Base-by-base conservation (phyloP, 345 rosid genomes). In the Brassica carinata region DNA sequence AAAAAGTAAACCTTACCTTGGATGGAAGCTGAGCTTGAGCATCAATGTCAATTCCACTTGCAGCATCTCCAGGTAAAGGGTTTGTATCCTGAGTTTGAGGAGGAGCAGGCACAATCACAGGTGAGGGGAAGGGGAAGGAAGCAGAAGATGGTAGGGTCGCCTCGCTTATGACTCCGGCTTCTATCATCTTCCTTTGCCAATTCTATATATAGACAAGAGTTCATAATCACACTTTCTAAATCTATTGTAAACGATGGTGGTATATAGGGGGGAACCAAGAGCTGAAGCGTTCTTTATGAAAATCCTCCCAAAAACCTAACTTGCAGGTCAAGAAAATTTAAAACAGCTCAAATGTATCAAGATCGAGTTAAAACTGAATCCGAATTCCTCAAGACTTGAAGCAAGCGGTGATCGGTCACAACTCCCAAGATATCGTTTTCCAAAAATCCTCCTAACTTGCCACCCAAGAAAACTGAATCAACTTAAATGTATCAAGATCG, bases 151-250 rank as follows among this genome's bases (percentile, higher is more conserved):
- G 15, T 9, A 33, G 58, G 0, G 19, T 23, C 4, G 65, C 34
- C 7, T n/a, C 26, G 29, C 5, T 57, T 27, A 79, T 40, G 63
- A 73, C 8, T 58, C 78, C 82, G 0, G 73, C 82, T 43, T 73
- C 18, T 40, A 30, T 30, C 77, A 79, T 66, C 78, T 73, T 79
- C 64, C 7, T 59, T 67, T 7, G 29, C 78, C 78, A 79, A n/a
- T 0, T 58, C 77, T 79, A 30, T 58, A 72, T 79, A 30, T 58
- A 72, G 2, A 36, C 17, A 57, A 1, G 18, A 55, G 0, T 8
- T 64, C 27, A 4, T 65, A 15, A 63, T 69, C 64, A 62, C 38
- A 36, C 40, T 36, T 7, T 7, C 2, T 8, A 36, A 36, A 36
- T 36, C 45, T 2, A 38, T 38, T 38, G 10, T 38, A 38, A 38